Evolutionary conservation across 345 rosid genomes (phyloP).

Genomic region (Hibiscus trionum): DNA sequence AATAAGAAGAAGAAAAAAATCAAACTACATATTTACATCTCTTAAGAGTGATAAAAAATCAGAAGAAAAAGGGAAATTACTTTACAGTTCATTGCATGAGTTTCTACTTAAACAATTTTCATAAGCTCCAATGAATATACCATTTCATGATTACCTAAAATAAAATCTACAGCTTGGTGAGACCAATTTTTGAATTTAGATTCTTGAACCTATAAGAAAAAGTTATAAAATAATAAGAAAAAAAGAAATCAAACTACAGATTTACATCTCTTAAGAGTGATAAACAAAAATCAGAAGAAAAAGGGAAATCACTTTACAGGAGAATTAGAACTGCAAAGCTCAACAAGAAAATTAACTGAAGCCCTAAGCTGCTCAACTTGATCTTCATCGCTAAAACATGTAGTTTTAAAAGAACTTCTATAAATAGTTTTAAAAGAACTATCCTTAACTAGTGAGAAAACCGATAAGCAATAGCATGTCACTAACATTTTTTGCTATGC

Average conservation of each 20-base stretch:
- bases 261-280: neutral
- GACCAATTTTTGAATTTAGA: constrained; percentile 69
- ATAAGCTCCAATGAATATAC: neutral
- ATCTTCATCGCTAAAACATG: constrained; percentile 49
- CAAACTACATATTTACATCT: neutral
- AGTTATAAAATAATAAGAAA: neutral
- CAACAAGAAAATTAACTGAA: constrained; percentile 69
- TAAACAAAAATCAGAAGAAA: neutral
- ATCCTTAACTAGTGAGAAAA: too few species aligned
- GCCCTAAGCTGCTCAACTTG: constrained; percentile 63
- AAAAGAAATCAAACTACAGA: neutral
- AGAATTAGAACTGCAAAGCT: constrained; percentile 45
- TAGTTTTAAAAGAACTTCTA: constrained; percentile 16
- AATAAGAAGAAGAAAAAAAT: neutral
- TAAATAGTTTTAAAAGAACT: neutral
- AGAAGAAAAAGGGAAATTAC: constrained; percentile 4
- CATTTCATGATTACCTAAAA: constrained; percentile 42
- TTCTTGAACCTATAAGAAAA: constrained; percentile 42
- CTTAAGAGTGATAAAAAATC: neutral
- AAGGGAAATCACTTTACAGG: constrained; percentile 28
- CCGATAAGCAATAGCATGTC: too few species aligned
- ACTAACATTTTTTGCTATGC: too few species aligned
- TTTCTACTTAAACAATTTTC: constrained; percentile 6
- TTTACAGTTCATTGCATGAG: constrained; percentile 6
- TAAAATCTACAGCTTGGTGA: constrained; percentile 82